Conservation (phyloP, 208 protist species). For the Herpetomonas samuelpessoai region DNA sequence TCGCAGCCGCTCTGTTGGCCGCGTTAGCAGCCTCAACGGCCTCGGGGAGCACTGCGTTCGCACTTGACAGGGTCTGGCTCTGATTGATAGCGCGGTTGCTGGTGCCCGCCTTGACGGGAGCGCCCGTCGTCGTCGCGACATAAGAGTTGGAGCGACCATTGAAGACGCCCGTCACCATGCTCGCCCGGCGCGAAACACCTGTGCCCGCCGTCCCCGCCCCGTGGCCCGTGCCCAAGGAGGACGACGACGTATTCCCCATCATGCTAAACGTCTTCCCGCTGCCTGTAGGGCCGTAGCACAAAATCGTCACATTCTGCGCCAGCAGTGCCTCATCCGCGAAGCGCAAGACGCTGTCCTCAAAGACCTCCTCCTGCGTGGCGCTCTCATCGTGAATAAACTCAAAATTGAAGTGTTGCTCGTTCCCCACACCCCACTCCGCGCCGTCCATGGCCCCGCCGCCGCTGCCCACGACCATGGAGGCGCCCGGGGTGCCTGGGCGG, state of each 20-base stretch:
- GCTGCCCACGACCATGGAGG: neutral
- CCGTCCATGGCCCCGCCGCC: conserved; percentile 2
- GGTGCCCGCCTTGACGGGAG: neutral
- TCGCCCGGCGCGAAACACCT: neutral
- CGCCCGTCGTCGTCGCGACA: neutral
- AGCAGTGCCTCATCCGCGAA: conserved; percentile 83
- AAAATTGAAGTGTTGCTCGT: conserved; percentile 81
- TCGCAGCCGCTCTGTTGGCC: neutral
- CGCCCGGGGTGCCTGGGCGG: neutral
- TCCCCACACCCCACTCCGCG: conserved; percentile 8
- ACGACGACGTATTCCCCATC: conserved; percentile 51
- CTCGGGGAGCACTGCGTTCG: neutral
- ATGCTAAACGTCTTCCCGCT: conserved; percentile 91
- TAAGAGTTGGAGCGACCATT: neutral
- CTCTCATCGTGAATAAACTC: conserved; percentile 85
- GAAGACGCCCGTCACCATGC: neutral
- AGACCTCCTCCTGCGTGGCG: conserved; percentile 83
- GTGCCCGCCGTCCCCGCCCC: neutral
- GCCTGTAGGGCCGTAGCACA: conserved; percentile 86
- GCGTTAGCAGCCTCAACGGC: conserved; percentile 1
- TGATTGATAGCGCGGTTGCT: neutral
- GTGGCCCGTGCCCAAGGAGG: neutral
- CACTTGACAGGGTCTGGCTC: neutral
- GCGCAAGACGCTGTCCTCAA: conserved; percentile 83
- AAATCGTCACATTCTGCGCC: conserved; percentile 76